A percentile compares a stretch with the other conserved stretches of the same genome.
Conservation (phyloP, 139 green algal genomes). For the Diplosphaera chodatii region DNA sequence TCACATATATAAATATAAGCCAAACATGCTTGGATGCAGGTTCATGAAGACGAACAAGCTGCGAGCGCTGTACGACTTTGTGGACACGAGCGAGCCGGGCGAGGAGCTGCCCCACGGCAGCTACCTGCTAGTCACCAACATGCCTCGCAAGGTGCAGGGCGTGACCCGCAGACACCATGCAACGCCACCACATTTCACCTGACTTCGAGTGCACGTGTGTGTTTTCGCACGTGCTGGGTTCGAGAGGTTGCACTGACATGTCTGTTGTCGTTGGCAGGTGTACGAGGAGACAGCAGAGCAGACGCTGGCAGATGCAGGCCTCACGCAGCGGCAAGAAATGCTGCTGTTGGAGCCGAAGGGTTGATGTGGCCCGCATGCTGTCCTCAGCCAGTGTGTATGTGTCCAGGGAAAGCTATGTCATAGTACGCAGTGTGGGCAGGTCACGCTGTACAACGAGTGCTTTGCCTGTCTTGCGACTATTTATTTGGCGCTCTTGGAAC, state of each 20-base stretch:
- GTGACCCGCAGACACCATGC: too few relatives aligned
- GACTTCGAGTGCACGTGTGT: too few relatives aligned
- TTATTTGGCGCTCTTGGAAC: too few relatives aligned
- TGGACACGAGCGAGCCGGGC: constrained; percentile 51
- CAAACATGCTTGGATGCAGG: constrained; percentile 13
- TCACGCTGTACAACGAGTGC: too few relatives aligned
- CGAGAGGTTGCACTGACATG: too few relatives aligned
- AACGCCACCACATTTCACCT: too few relatives aligned
- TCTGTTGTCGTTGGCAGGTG: not conserved
- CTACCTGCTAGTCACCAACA: constrained; percentile 67
- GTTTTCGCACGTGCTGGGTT: too few relatives aligned
- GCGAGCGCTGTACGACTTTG: constrained; percentile 64
- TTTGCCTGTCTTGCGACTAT: too few relatives aligned
- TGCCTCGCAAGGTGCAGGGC: constrained; percentile 48
- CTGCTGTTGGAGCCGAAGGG: constrained; percentile 48
- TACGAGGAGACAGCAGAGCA: not conserved
- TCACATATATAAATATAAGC: constrained; percentile 6
- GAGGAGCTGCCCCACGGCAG: constrained; percentile 38
- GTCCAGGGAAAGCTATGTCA: too few relatives aligned
- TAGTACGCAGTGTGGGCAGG: too few relatives aligned
- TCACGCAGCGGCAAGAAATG: constrained; percentile 42
- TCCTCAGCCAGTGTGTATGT: too few relatives aligned
- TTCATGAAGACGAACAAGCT: constrained; percentile 34
- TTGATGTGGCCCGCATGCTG: too few relatives aligned
- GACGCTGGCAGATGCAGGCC: constrained; percentile 40